Evolutionary conservation across 331 rosid species (phyloP), one percentile per base, ranked within the genome.

Genomic region (Rhamnella rubrinervis): DNA sequence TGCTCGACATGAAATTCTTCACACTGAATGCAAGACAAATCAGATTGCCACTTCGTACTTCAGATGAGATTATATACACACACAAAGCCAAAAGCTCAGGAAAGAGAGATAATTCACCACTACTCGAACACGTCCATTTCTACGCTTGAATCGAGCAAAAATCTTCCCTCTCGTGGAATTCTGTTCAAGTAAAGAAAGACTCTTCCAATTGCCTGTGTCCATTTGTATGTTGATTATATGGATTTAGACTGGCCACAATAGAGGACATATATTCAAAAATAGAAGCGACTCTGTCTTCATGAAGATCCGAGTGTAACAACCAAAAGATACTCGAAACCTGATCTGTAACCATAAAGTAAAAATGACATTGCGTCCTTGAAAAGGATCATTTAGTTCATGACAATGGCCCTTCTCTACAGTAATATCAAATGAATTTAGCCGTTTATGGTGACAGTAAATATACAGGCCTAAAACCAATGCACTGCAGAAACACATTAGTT

Each of bases 61-160:
- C 67, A 65, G 41, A 13, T 49, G 63, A 55, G 71, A 46, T 19
- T 67, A 46, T 23, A 71, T 18, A 25, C 14, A 46, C 4, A 19
- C 38, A 59, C 6, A 35, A 41, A 38, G 15, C n/a, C 55, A 63
- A 68, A 70, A 75, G 67, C 12, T 37, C 17, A 65, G 63, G 39
- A 67, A 37, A 56, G 66, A 67, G 25, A 40, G 72, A 75, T 69
- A 71, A 52, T 71, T 83, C 78, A 93, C 98, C 93, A 61, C 82
- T 73, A 76, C 92, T 85, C 87, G 85, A 70, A 93, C 97, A 49
- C 96, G 96, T 57, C 98, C 98, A 82, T 90, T 93, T 90, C 98
- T 85, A 52, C 95, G 97, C 76, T 93, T 93, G 77, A 67, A 82
- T 64, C 96, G 83, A 67, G 84, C 88, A 80, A 71, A 88, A 65